Base-by-base conservation (phyloP, 1,284 basidiomycete species). In the Rhodotorula sp. region DNA sequence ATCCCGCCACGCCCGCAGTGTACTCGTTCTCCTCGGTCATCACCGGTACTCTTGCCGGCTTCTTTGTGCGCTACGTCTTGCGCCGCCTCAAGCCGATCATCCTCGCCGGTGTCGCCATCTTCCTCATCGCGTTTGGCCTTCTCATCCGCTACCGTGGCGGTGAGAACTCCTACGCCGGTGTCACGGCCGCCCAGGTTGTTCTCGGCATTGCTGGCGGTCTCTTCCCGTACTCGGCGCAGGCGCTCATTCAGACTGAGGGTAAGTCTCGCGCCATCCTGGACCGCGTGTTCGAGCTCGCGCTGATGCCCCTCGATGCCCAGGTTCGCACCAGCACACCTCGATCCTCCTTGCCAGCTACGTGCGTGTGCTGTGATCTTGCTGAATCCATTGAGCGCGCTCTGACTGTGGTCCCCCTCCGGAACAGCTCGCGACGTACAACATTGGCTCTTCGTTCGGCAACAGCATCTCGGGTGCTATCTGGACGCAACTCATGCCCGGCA, bases 141-240 rank as follows among this genome's bases (percentile, higher is more conserved):
- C 77, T 85, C 45, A 81, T 83, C 68, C 80, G 79, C 46, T 84
- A 75, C 80, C 80, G 84, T 56, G 81, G 82, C 25, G 75, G 76
- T 0, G 66, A 58, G 2, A 61, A 63, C 41, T 75, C 77, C 25
- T 76, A 80, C 54, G 74, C 78, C 1, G 81, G 81, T 53, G 75
- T 84, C 42, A 78, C 84, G 64, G 83, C 78, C 10, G 82, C 78
- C 34, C 81, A 84, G 75, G 79, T 84, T 66, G 70, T 84, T 13
- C 79, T 84, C 21, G 83, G 83, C 71, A 77, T 54, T 17, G 19
- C n/a, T 2, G 80, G 82, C 13, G 79, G 80, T 14, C 70, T 84
- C 55, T 83, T 84, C 74, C 76, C 82, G 9, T 84, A 84, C 77
- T 80, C 82, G 7, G 78, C 81, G 1, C 82, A 84, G 66, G 81